These are phyloP conservation scores for Lentinus brumalis DNA, from an alignment of 768 basidiomycete species.

Conservation along the genomic window DNA sequence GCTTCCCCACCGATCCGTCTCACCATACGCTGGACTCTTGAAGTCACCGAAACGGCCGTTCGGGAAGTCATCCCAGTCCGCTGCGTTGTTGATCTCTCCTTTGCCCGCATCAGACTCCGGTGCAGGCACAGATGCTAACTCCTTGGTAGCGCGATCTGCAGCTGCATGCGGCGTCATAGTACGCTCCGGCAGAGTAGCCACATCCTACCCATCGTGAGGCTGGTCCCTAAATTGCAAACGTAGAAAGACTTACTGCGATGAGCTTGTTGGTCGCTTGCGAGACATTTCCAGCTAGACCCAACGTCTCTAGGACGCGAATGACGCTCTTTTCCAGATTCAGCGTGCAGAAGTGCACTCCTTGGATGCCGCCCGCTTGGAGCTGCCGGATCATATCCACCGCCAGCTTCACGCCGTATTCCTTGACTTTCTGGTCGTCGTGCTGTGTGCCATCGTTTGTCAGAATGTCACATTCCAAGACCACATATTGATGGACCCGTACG, in stretches of 20 bases:
- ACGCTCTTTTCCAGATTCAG: slow-evolving; percentile 97
- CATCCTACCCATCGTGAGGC: slow-evolving; percentile 17
- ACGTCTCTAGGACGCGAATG: slow-evolving; percentile 75
- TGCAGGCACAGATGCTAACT: slow-evolving; percentile 50
- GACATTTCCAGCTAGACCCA: slow-evolving; percentile 64
- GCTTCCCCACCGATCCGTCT: slow-evolving; percentile 77
- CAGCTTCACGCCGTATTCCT: slow-evolving; percentile 89
- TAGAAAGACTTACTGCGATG: slow-evolving; percentile 52
- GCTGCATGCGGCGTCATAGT: slow-evolving; percentile 69
- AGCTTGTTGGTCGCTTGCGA: slow-evolving; percentile 58
- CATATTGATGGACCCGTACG: slow-evolving; percentile 43
- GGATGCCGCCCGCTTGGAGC: slow-evolving; percentile 55
- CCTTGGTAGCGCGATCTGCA: slow-evolving; percentile 58
- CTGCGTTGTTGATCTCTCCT: slow-evolving; percentile 75
- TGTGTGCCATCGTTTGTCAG: slow-evolving; percentile 32
- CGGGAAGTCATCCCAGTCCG: slow-evolving; percentile 94
- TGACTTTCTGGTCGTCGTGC: slow-evolving; percentile 93
- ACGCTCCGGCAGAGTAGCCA: slow-evolving; percentile 32
- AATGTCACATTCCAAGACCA: background rate
- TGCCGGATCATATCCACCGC: slow-evolving; percentile 78
- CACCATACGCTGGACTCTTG: slow-evolving; percentile 94
- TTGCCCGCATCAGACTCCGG: slow-evolving; percentile 61
- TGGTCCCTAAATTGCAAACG: background rate
- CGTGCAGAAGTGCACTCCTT: slow-evolving; percentile 92
- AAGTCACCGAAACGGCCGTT: slow-evolving; percentile 98